These are phyloP conservation scores for Dactylellina cionopaga DNA, from an alignment of 2,329 filamentous ascomycete species.

Conservation along the genomic window DNA sequence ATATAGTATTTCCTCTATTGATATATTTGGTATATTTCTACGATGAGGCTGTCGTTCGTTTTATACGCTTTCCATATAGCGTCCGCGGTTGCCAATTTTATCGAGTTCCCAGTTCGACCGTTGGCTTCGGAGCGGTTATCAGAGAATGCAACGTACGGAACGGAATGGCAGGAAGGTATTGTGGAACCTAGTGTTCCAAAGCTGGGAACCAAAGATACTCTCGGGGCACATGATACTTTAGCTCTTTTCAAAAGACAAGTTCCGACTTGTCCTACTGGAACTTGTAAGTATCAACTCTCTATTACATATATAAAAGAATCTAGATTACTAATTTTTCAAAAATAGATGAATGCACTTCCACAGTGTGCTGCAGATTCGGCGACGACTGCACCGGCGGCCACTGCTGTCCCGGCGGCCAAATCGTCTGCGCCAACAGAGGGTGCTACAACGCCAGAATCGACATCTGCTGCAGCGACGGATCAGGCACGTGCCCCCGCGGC, in stretches of 20 bases:
- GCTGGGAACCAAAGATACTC: neutral
- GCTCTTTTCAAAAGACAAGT: conserved; percentile 11
- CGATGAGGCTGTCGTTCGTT: neutral
- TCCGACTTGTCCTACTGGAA: neutral
- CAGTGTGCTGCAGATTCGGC: neutral
- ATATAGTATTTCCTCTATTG: neutral
- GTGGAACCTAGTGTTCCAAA: neutral
- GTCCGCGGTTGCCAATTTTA: neutral
- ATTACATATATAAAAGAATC: neutral
- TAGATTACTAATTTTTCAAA: neutral
- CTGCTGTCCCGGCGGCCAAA: neutral
- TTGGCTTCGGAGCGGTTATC: neutral
- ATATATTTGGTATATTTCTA: neutral
- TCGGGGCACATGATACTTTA: neutral
- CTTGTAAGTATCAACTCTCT: neutral
- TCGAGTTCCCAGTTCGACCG: neutral
- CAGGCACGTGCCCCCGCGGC: neutral
- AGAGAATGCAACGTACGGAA: neutral
- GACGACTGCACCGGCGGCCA: neutral
- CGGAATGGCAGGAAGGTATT: neutral
- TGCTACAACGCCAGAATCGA: neutral
- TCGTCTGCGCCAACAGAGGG: neutral
- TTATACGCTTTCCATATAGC: neutral
- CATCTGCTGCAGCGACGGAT: conserved; percentile 1
- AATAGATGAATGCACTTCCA: conserved; percentile 8